Evolutionary conservation across 2,329 filamentous ascomycete species (phyloP), one percentile per base, ranked within the genome.

Genomic region (Talaromyces sp.): DNA sequence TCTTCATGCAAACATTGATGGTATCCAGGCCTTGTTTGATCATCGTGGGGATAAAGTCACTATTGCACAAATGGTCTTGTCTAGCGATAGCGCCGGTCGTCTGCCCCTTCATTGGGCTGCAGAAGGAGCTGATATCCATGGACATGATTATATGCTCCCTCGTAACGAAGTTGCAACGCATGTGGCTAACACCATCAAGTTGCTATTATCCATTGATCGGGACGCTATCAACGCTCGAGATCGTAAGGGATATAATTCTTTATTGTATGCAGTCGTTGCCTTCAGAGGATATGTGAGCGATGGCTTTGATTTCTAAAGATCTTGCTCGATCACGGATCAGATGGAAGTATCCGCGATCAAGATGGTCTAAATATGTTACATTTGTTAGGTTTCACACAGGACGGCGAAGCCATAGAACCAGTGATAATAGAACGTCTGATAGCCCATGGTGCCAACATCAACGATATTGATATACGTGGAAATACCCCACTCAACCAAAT

Each of bases 81-180:
- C 54, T 44, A 28, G 23, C 23, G 55, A 61, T 36, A 57, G 60
- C 42, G 16, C 33, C 5, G 60, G 60, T 42, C 44, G 54, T 40
- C 54, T 61, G 10, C 59, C 59, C 23, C 52, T 60, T 51, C 59
- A 60, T 53, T 60, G 59, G 59, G 59, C 59, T 54, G 58, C 51
- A 42, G 27, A 36, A 60, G 58, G 58, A 53, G 52, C 59, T 56
- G 5, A 50, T 12, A 40, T 18, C 55, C 8, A 27, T 10, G 16
- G 28, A 28, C 34, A 57, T 44, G 16, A 27, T 30, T 56, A 52
- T 61, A 57, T 61, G 54, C 54, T 61, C 18, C 59, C 44, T 31
- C 44, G 50, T 5, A 52, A 61, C 31, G 10, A 61, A 53, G 44
- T 61, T 31, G 33, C 3, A 10, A 57, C 54, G 42, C 31, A 33